Conservation (phyloP, 2,329 filamentous ascomycete genomes). For the Byssoonygena ceratinophila region DNA sequence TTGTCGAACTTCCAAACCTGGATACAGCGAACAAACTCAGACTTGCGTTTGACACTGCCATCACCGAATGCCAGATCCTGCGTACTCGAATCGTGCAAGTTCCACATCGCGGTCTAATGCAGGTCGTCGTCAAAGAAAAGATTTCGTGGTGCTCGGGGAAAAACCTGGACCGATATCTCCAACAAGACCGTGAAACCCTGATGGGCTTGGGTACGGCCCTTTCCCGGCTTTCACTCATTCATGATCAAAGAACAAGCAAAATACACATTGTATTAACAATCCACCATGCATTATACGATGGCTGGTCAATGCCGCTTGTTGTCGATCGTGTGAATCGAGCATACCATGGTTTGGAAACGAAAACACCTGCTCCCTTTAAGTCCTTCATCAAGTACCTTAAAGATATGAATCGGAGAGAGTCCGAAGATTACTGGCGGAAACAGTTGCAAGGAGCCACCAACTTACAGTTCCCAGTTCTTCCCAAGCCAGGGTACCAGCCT, state of each 20-base stretch:
- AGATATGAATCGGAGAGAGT: conserved; percentile 31
- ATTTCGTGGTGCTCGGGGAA: conserved; percentile 19
- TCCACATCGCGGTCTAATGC: conserved; percentile 15
- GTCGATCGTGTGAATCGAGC: conserved; percentile 23
- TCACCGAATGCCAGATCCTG: conserved; percentile 30
- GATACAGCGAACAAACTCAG: conserved; percentile 27
- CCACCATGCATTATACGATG: conserved; percentile 36
- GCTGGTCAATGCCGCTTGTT: conserved; percentile 29
- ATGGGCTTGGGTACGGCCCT: conserved; percentile 21
- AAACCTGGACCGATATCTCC: conserved; percentile 16
- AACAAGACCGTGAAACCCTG: conserved; percentile 14
- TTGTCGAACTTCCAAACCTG: conserved; percentile 21
- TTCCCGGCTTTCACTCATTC: conserved; percentile 18
- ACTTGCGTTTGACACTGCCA: conserved; percentile 29
- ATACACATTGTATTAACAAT: conserved; percentile 26
- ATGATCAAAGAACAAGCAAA: conserved; percentile 8
- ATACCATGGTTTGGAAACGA: conserved; percentile 17
- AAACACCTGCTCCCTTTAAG: conserved; percentile 31
- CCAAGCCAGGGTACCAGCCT: conserved; percentile 41
- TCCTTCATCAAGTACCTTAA: conserved; percentile 43
- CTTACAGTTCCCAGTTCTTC: conserved; percentile 42
- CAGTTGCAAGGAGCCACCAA: conserved; percentile 36
- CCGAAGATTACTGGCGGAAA: conserved; percentile 41
- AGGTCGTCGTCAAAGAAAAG: conserved; percentile 21
- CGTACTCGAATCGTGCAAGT: conserved; percentile 31